Base-by-base conservation (phyloP, 2,329 filamentous ascomycete genomes). In the Diaporthe sp. region DNA sequence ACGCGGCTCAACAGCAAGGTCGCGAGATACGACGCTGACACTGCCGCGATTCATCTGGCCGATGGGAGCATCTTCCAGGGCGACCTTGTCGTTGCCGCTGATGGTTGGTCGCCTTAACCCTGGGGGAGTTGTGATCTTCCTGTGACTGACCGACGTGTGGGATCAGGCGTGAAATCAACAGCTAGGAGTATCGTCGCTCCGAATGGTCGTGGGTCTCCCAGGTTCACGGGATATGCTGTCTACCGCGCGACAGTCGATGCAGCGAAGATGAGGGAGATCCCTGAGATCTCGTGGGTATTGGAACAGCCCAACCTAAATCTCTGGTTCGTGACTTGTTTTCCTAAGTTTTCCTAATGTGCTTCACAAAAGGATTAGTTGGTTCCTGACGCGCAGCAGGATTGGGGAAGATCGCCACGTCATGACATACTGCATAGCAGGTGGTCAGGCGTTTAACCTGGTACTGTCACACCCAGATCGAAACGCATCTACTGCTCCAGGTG, bases 381-480 rank as follows among this genome's bases (percentile, higher is more conserved):
- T 22, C 37, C 15, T 22, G 6, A 58, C n/a, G 63, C 4, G 7
- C 4, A 32, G 10, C 44, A 84, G 83, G 84, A 82, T 86, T 47
- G 85, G 85, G 6, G 79, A 84, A 30, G 77, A 82, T 25, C 77
- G 84, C 1, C 85, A 87, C 73, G 84, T 85, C 17, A 87, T 88
- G 84, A 83, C 85, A 0, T 86, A 86, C 74, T 80, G 79, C 6
- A 88, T 88, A 13, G 80, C 84, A 1, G 79, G 78, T 1, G 84
- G 84, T 2, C 81, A 83, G 58, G 80, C 83, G 0, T 87, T 86
- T 78, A 87, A 87, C 75, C 84, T 87, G 83, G 85, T 87, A 0
- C 78, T 87, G 0, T 86, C 84, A 8, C 85, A 87, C 75, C 79
- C 79, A 12, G 85, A 87, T 75, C 65, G 78, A 8, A 78, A 78